A percentile compares a stretch with the other conserved stretches of the same genome.
Evolutionary conservation across 2,329 filamentous ascomycete species (phyloP).

Genomic region (Curvularia lunata): DNA sequence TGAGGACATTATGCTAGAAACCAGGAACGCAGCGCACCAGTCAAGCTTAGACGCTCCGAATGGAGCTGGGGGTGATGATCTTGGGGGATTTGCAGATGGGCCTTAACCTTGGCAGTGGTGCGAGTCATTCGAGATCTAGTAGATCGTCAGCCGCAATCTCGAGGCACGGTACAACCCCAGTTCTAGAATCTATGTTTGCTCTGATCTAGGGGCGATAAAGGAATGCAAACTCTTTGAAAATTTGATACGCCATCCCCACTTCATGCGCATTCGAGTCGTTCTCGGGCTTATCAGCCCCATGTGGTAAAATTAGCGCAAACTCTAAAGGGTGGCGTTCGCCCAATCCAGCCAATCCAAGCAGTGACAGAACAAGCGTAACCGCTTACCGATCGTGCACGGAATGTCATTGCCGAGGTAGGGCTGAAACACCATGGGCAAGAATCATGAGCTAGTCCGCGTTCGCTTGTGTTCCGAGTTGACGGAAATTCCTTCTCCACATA

Average conservation of each 20-base stretch:
- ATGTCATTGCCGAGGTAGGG: not conserved
- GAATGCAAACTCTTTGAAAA: not conserved
- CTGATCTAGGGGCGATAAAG: not conserved
- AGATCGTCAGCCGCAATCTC: not conserved
- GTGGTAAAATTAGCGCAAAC: not conserved
- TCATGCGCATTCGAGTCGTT: not conserved
- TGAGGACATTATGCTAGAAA: not conserved
- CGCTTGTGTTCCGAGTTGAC: not conserved
- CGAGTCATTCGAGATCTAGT: not conserved
- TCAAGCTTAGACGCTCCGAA: not conserved
- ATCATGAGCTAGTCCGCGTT: not conserved
- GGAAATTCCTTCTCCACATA: constrained; percentile 2
- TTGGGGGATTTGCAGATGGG: not conserved
- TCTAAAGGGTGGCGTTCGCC: not conserved
- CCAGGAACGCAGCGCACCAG: not conserved
- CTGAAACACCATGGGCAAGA: not conserved
- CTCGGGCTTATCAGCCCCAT: not conserved
- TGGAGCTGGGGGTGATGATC: not conserved
- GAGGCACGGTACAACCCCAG: not conserved
- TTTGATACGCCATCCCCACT: not conserved
- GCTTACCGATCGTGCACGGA: not conserved
- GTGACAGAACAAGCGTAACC: not conserved
- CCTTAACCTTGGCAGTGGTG: not conserved
- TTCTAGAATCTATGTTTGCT: not conserved
- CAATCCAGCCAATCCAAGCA: not conserved